Evolutionary conservation across 2,329 filamentous ascomycete genomes (phyloP), one percentile per base, ranked within the genome.

Genomic region (Stagonosporopsis chrysanthemi): DNA sequence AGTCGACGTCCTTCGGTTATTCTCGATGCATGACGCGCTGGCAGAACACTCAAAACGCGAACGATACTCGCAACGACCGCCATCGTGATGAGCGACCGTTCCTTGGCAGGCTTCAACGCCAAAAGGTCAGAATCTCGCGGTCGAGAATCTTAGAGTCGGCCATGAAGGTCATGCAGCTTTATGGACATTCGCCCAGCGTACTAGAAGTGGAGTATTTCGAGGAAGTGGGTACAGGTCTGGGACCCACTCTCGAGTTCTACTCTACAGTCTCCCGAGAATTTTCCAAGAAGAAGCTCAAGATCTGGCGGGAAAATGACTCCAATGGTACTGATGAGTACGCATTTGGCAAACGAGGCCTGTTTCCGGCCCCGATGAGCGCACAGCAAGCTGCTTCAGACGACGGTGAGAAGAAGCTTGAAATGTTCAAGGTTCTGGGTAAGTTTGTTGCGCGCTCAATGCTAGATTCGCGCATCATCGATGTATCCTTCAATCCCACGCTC

Each of bases 181-280:
- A 99, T 69, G 95, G 95, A 0, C 91, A 91, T n/a, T 96, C 94
- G 1, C 91, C 96, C 57, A 98, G 94, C 74, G 91, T 98, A 26
- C 80, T 99, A 0, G 95, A 99, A 72, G 94, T 99, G 2, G 96
- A 99, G 71, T 99, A 99, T 72, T 99, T 99, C 66, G 95, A 98
- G 70, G 95, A 99, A 78, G 95, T 99, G 22, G 95, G 95, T 54
- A 99, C 96, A 23, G 95, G 95, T 43, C 83, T 99, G 42, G 95
- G 95, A 0, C 95, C 95, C 4, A 99, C 95, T 0, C 84, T 99
- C 14, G 95, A 99, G 74, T 99, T 99, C 75, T 99, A 99, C 78
- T 97, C 95, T 0, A 96, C 91, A 0, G 94, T 98, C 1, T 99
- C 95, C 0, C 95, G 91, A 68, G 95, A 99, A 74, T 98, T 98